phyloP scores from a whole-genome alignment of 768 basidiomycete genomes.

The Russula dissimulans region DNA sequence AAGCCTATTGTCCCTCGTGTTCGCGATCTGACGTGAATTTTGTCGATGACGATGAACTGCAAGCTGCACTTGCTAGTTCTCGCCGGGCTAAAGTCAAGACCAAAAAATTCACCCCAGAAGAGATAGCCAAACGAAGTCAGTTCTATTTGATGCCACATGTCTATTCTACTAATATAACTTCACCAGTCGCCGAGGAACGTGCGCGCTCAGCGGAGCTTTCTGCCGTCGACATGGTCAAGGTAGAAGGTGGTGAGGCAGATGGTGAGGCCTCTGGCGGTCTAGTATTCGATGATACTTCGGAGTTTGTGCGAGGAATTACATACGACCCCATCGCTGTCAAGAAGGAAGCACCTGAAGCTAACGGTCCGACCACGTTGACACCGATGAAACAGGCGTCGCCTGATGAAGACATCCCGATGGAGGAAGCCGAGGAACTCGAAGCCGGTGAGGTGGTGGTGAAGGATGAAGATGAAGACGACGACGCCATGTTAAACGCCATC shows the following conservation, averaged over 20 bases:
- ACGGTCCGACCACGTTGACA: slow-evolving; percentile 13
- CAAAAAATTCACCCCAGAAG: slow-evolving; percentile 73
- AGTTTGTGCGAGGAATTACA: slow-evolving; percentile 84
- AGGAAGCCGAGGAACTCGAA: slow-evolving; percentile 50
- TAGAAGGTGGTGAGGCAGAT: slow-evolving; percentile 42
- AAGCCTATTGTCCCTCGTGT: slow-evolving; percentile 57
- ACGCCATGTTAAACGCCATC: slow-evolving; percentile 72
- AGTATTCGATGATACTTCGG: slow-evolving; percentile 93
- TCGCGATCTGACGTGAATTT: slow-evolving; percentile 81
- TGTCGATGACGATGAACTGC: slow-evolving; percentile 97
- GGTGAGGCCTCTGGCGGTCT: slow-evolving; percentile 46
- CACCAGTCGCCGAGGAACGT: slow-evolving; percentile 55
- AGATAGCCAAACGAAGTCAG: slow-evolving; percentile 69
- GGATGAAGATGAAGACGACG: slow-evolving; percentile 68
- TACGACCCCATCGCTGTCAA: slow-evolving; percentile 44
- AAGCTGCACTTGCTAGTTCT: slow-evolving; percentile 81
- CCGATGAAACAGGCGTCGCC: slow-evolving; percentile 28
- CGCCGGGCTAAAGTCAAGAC: slow-evolving; percentile 73
- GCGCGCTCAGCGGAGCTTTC: slow-evolving; percentile 40
- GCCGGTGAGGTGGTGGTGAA: slow-evolving; percentile 74
- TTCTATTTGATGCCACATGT: slow-evolving; percentile 11
- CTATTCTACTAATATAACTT: slow-evolving; percentile 6
- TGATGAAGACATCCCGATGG: slow-evolving; percentile 55
- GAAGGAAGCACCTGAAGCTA: slow-evolving; percentile 23
- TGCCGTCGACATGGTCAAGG: slow-evolving; percentile 34